Evolutionary conservation across 805 yeast species (phyloP).

Genomic region (Limtongia smithiae): DNA sequence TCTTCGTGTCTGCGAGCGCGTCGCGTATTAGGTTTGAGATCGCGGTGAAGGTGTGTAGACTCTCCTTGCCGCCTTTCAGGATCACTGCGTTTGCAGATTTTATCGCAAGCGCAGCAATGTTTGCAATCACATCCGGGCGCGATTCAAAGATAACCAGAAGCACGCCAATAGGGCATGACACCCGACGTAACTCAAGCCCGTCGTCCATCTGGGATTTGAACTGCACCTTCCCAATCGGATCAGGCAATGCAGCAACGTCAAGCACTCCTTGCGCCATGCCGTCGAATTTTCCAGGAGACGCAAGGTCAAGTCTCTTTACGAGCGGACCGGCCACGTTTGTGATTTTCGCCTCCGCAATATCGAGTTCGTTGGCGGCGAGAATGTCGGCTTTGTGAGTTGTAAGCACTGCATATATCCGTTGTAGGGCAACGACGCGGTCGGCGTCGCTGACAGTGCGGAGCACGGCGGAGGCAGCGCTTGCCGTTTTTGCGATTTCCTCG

Average conservation of each 20-base stretch:
- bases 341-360: conserved; percentile 61
- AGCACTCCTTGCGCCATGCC: conserved; percentile 90
- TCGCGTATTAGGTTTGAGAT: conserved; percentile 68
- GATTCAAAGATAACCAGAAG: conserved; percentile 89
- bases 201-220: conserved; percentile 84
- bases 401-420: conserved; percentile 68
- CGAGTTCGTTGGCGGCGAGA: conserved; percentile 67
- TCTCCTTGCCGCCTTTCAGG: conserved; percentile 95
- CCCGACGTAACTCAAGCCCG: conserved; percentile 74
- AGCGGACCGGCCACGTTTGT: conserved; percentile 48
- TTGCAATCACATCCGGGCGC: conserved; percentile 98
- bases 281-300: conserved; percentile 80
- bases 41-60: conserved; percentile 74
- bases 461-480: conserved; percentile 77
- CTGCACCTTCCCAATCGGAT: conserved; percentile 88
- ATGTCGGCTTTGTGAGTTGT: conserved; percentile 56
- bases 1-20: conserved; percentile 60
- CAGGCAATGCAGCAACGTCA: conserved; percentile 84
- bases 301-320: conserved; percentile 78
- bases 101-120: conserved; percentile 90
- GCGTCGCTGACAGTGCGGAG: conserved; percentile 74
- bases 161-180: conserved; percentile 94
- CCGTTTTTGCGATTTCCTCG: conserved; percentile 72
- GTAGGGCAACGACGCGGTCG: conserved; percentile 68
- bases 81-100: conserved; percentile 86